A percentile compares a stretch with the other conserved stretches of the same genome.
These are phyloP conservation scores for Protostelium mycophagum DNA, from an alignment of 78 protist species.

Conservation along the genomic window DNA sequence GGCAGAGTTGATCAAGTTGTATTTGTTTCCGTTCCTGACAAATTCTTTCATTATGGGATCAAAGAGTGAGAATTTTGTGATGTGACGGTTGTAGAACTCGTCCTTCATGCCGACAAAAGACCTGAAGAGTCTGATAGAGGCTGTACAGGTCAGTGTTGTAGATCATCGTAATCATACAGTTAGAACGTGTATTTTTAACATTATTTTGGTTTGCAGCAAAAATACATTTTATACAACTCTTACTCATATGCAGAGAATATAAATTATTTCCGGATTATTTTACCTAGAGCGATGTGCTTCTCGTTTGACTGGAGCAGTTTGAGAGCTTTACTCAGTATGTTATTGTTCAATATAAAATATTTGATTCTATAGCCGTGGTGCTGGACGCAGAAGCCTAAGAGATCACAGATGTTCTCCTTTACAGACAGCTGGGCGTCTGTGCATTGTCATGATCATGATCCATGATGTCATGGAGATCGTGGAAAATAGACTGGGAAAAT, in stretches of 20 bases:
- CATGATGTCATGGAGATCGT: background rate
- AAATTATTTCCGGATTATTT: too few species aligned
- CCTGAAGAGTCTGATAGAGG: conserved; percentile 53
- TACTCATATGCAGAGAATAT: too few species aligned
- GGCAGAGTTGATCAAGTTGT: conserved; percentile 70
- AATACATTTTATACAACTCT: too few species aligned
- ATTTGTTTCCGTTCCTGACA: conserved; percentile 27
- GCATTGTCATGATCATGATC: conserved; percentile 8
- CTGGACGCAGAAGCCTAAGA: conserved; percentile 47
- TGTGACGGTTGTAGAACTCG: conserved; percentile 49
- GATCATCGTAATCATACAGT: background rate
- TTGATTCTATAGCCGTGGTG: conserved; percentile 59
- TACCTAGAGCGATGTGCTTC: conserved; percentile 32
- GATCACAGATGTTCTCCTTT: conserved; percentile 38
- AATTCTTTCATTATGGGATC: conserved; percentile 44
- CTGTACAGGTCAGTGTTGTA: background rate
- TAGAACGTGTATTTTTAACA: background rate
- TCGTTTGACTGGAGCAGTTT: conserved; percentile 22
- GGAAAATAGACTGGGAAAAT: too few species aligned
- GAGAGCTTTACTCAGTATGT: conserved; percentile 36
- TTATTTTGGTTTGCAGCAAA: too few species aligned
- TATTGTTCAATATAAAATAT: conserved; percentile 56
- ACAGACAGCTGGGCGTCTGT: conserved; percentile 37
- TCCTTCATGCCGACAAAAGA: conserved; percentile 54
- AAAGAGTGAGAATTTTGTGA: conserved; percentile 50